Base-by-base conservation (phyloP, 2,329 filamentous ascomycete genomes). In the Biscogniauxia marginata region DNA sequence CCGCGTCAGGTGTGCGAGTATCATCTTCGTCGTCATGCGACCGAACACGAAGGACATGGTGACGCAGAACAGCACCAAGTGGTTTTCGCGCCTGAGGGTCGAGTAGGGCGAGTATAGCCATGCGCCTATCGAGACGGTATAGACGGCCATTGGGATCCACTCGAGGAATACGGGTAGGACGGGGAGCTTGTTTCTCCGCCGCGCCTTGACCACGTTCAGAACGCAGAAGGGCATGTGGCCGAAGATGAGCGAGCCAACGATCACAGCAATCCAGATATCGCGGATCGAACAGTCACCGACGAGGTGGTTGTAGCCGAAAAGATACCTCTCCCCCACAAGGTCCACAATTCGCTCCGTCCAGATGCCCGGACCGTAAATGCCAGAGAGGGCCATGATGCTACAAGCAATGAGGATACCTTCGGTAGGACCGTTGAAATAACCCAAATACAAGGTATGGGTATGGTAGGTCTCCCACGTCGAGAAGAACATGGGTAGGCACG, bases 401-500 rank as follows among this genome's bases (percentile, higher is more conserved):
- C 91, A 93, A 22, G 93, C 95, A 61, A 99, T 87, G 52, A 98
- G 86, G 30, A 99, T 79, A 19, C 95, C 95, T 78, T 99, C 95
- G 30, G 95, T 99, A 1, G 95, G 95, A 0, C 95, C 95, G 73
- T 99, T 99, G 83, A 99, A 89, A 72, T 93, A 91, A 54, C 95
- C 95, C 11, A 99, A 85, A 74, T 96, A 99, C 5, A 99, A 79
- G 0, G 95, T 98, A 73, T 99, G 95, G 4, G 95, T 97, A 75
- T 99, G 95, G 73, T 97, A 99, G 1, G 95, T 99, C 77, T 99
- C 95, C 95, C 95, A 99, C 1, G 95, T 99, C 3, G 93, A 97
- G 77, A 99, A 97, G 80, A 96, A 99, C 95, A 99, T 99, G 58
- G 95, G 91, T 46, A 99, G 78, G 66, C 92, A 96, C 1, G 95